Evolutionary conservation across 495 filamentous ascomycete genomes (phyloP).

Genomic region (Hyaloscypha variabilis): DNA sequence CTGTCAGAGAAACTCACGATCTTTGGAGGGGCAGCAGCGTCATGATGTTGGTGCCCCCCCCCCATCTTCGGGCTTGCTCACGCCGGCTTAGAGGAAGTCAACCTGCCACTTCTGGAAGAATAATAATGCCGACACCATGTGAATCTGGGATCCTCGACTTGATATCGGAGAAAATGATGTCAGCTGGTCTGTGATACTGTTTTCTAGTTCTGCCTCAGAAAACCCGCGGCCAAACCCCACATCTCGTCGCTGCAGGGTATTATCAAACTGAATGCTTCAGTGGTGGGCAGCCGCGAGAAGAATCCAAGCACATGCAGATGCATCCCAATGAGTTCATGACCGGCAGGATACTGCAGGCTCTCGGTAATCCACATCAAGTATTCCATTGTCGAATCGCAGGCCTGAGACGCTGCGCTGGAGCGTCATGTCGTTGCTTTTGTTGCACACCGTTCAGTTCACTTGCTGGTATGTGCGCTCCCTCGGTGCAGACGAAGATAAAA

Average conservation of each 20-base stretch:
- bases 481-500: not conserved
- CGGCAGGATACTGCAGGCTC: conserved; percentile 14
- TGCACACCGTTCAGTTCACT: conserved; percentile 18
- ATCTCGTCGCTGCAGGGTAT: not conserved
- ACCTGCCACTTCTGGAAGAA: conserved; percentile 3
- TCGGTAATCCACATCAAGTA: conserved; percentile 13
- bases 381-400: conserved; percentile 28
- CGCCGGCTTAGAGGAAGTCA: not conserved
- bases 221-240: conserved; percentile 23
- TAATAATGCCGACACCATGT: conserved; percentile 17
- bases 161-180: conserved; percentile 19
- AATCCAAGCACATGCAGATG: conserved; percentile 17
- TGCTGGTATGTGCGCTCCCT: conserved; percentile 10
- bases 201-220: conserved; percentile 10
- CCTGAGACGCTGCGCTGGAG: conserved; percentile 5
- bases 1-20: conserved; percentile 7
- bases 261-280: conserved; percentile 19
- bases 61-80: not conserved
- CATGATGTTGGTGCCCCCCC: conserved; percentile 3
- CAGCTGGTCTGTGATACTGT: conserved; percentile 17
- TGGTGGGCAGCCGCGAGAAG: conserved; percentile 2
- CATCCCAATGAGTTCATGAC: conserved; percentile 20
- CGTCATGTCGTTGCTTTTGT: conserved; percentile 14
- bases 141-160: conserved; percentile 4
- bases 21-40: not conserved